A percentile compares a stretch with the other conserved stretches of the same genome.
These are phyloP conservation scores for Calvatia gigantea DNA, from an alignment of 768 basidiomycete genomes.

Conservation along the genomic window DNA sequence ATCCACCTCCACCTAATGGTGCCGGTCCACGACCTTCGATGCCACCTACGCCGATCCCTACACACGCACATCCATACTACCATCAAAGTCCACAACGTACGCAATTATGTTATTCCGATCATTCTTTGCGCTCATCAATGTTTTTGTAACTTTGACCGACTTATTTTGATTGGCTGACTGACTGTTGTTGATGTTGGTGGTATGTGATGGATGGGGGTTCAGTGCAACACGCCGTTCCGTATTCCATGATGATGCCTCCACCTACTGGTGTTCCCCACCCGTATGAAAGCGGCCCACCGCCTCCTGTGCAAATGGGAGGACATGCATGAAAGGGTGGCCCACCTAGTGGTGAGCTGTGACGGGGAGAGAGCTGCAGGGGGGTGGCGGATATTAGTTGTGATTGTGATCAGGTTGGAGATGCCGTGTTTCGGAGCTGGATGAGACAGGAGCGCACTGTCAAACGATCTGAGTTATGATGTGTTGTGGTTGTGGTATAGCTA, in stretches of 20 bases:
- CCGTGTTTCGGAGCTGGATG: not conserved
- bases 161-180: not conserved
- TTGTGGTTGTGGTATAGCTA: not conserved
- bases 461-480: not conserved
- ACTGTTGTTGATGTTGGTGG: not conserved
- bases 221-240: constrained; percentile 87
- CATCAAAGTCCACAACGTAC: constrained; percentile 87
- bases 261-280: constrained; percentile 56
- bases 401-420: not conserved
- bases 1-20: constrained; percentile 76
- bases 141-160: no score
- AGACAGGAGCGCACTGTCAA: not conserved
- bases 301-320: constrained; percentile 75
- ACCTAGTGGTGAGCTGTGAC: not conserved
- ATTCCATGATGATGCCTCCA: constrained; percentile 91
- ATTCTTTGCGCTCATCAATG: no score
- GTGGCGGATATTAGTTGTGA: not conserved
- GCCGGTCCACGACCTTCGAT: constrained; percentile 80
- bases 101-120: constrained; percentile 17
- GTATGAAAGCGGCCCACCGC: constrained; percentile 69
- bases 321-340: constrained; percentile 49
- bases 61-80: constrained; percentile 85
- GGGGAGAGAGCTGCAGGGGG: not conserved
- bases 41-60: constrained; percentile 88
- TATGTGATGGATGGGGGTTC: constrained; percentile 17